Percentiles rank a stretch among this genome's conserved stretches.
Evolutionary conservation across 345 rosid species (phyloP).

Genomic region (Populus simonii): DNA sequence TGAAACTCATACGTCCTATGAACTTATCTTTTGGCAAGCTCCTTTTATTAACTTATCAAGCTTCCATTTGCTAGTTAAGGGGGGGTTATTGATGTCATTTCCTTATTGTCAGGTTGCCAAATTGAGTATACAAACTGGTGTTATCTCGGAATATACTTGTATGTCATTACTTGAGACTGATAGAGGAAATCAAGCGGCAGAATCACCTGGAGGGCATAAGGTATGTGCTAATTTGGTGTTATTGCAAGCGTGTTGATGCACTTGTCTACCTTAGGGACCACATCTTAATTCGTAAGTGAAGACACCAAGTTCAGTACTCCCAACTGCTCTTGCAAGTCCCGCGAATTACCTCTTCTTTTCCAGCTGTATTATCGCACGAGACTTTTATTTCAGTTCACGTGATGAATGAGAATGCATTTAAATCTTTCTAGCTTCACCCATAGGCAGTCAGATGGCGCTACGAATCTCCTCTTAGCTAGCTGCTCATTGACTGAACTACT

Average conservation of each 20-base stretch:
- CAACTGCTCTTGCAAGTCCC: no score
- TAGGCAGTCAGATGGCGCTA: not conserved
- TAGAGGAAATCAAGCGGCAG: conserved; percentile 36
- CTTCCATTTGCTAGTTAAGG: not conserved
- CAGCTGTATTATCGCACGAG: no score
- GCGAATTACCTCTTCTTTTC: no score
- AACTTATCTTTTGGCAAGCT: no score
- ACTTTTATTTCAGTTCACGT: not conserved
- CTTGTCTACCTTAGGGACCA: not conserved
- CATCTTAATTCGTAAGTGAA: no score
- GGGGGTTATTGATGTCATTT: not conserved
- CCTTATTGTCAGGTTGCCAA: conserved; percentile 51
- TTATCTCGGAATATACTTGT: conserved; percentile 67
- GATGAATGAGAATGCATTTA: not conserved
- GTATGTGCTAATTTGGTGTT: conserved; percentile 25
- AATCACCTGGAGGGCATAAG: conserved; percentile 32
- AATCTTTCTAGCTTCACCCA: not conserved
- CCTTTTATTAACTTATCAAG: not conserved
- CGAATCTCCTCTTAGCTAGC: not conserved
- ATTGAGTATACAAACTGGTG: conserved; percentile 56
- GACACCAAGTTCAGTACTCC: no score
- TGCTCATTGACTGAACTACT: not conserved
- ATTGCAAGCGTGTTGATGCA: not conserved
- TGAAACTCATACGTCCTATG: not conserved
- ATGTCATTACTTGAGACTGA: conserved; percentile 55